Evolutionary conservation across 345 rosid genomes (phyloP).

Genomic region (Corchorus olitorius): DNA sequence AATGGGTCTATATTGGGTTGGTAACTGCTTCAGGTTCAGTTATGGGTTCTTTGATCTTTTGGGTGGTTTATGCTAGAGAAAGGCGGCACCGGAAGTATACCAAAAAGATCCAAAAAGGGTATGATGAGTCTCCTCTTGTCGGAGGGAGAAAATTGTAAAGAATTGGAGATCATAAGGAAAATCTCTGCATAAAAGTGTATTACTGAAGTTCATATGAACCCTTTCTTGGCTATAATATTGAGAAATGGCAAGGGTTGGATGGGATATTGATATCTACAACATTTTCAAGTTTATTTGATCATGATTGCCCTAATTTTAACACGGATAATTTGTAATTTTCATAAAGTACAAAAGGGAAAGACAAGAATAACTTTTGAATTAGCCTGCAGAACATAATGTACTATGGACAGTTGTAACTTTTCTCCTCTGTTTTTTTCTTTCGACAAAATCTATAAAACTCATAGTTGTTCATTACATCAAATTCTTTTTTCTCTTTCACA

Average conservation of each 20-base stretch:
- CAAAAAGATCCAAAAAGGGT: constrained; percentile 13
- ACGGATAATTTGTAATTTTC: too few species aligned
- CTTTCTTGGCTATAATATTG: not conserved
- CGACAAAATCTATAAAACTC: not conserved
- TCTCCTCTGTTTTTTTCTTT: not conserved
- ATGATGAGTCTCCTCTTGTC: constrained; percentile 21
- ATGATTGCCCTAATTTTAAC: not conserved
- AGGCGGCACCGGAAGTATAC: constrained; percentile 39
- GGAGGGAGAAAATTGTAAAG: constrained; percentile 15
- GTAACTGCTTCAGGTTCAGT: constrained; percentile 45
- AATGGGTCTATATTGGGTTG: constrained; percentile 46
- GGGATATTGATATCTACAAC: not conserved
- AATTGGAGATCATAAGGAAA: not conserved
- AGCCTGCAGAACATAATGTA: not conserved
- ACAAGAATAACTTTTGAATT: not conserved
- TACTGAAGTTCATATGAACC: not conserved
- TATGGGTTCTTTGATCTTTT: constrained; percentile 49
- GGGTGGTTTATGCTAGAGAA: constrained; percentile 52
- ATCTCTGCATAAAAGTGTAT: not conserved
- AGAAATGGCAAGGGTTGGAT: not conserved
- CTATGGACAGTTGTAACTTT: not conserved
- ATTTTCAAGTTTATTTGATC: not conserved
- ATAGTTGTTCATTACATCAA: not conserved
- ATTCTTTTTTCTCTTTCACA: not conserved
- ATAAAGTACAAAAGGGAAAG: not conserved